These are phyloP conservation scores for Pelargonium nanum DNA, from an alignment of 345 rosid species.

Conservation along the genomic window DNA sequence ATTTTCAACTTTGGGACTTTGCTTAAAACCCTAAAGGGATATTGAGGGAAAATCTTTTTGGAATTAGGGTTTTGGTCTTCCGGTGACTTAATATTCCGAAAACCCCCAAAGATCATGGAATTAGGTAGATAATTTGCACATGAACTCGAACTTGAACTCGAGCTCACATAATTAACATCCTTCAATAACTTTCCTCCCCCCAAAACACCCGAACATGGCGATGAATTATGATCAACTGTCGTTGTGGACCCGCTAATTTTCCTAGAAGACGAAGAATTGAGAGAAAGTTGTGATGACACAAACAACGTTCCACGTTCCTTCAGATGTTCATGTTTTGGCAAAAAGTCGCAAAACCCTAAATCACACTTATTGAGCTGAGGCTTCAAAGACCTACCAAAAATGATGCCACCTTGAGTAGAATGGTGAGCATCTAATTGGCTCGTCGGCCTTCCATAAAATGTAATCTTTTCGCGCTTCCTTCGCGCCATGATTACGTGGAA, in stretches of 20 bases:
- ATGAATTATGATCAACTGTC: too few relatives aligned
- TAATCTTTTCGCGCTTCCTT: slow-evolving; percentile 33
- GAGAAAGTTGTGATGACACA: too few relatives aligned
- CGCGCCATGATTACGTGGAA: slow-evolving; percentile 59
- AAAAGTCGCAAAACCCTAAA: background rate
- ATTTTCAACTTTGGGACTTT: background rate
- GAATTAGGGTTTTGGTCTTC: background rate
- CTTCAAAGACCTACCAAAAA: background rate
- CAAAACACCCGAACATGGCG: too few relatives aligned
- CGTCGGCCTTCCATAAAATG: slow-evolving; percentile 22
- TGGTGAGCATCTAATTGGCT: background rate
- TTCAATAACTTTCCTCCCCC: too few relatives aligned
- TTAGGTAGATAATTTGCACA: too few relatives aligned
- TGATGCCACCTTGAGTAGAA: background rate
- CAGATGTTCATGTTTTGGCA: too few relatives aligned
- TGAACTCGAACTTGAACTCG: too few relatives aligned
- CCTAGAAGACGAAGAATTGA: too few relatives aligned
- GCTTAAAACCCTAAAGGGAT: background rate
- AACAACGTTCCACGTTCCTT: too few relatives aligned
- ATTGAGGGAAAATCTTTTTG: background rate
- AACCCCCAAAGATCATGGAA: background rate
- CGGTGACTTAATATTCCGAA: background rate
- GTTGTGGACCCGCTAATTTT: too few relatives aligned
- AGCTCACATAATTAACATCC: too few relatives aligned
- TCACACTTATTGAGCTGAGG: background rate